phyloP scores from a whole-genome alignment of 2,329 filamentous ascomycete species.

The Diplodia intermedia region DNA sequence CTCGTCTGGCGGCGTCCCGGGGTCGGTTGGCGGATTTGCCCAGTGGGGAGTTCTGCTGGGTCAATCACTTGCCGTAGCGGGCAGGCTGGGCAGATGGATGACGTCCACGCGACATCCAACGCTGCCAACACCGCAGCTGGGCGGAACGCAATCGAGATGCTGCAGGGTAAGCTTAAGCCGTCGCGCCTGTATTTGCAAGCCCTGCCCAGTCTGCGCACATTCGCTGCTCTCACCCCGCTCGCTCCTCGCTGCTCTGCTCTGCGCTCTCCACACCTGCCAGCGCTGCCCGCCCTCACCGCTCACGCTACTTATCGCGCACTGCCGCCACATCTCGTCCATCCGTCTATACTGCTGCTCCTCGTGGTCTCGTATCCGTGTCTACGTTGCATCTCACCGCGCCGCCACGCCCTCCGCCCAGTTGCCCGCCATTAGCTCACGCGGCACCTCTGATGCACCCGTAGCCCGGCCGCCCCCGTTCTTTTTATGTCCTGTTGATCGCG shows the following conservation, averaged over 20 bases:
- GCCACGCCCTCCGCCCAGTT: conserved; percentile 2
- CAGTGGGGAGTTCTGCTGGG: not conserved
- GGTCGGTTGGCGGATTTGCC: not conserved
- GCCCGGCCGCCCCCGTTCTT: not conserved
- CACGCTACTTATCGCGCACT: not conserved
- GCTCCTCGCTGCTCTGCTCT: not conserved
- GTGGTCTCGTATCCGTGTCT: conserved; percentile 28
- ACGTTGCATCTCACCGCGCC: conserved; percentile 17
- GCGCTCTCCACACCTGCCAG: conserved; percentile 11
- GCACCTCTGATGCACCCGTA: conserved; percentile 15
- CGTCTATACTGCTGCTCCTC: conserved; percentile 6
- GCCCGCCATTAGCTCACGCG: conserved; percentile 19
- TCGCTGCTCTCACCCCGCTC: not conserved
- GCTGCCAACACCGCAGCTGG: conserved; percentile 9
- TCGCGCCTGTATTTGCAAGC: not conserved
- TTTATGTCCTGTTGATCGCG: conserved; percentile 1
- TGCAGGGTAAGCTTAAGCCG: not conserved
- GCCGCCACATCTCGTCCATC: not conserved
- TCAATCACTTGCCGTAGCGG: conserved; percentile 13
- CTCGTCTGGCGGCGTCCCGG: too few relatives aligned
- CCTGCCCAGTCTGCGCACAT: not conserved
- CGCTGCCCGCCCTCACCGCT: conserved; percentile 13
- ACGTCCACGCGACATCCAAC: conserved; percentile 12
- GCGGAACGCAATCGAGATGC: conserved; percentile 26
- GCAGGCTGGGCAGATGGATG: conserved; percentile 6